phyloP scores from a whole-genome alignment of 768 basidiomycete species.

The Melanogaster broomeanus region DNA sequence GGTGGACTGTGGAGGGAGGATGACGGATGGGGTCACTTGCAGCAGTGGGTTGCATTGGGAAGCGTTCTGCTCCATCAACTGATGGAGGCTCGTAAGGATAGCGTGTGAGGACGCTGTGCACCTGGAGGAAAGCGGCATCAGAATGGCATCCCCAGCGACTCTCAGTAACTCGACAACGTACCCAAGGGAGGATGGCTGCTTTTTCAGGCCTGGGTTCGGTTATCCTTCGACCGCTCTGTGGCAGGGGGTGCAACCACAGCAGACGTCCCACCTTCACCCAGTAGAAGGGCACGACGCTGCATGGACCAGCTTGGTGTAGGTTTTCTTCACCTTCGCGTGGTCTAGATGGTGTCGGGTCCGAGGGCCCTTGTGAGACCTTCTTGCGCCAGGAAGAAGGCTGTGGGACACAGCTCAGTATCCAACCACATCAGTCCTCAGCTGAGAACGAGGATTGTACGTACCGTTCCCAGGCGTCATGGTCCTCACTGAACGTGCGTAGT shows the following conservation, averaged over 20 bases:
- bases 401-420: neutral
- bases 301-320: neutral
- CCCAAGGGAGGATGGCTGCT: neutral
- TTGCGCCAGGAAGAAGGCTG: neutral
- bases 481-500: neutral
- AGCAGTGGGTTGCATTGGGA: too few species aligned
- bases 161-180: neutral
- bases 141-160: too few species aligned
- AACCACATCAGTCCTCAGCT: too few species aligned
- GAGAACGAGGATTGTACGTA: too few species aligned
- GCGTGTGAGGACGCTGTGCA: too few species aligned
- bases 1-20: too few species aligned
- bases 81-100: too few species aligned
- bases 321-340: neutral
- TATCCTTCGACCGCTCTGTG: neutral
- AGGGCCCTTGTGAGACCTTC: slow-evolving; percentile 1
- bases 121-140: too few species aligned
- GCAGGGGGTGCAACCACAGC: too few species aligned
- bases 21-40: too few species aligned
- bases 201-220: neutral
- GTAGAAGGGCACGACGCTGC: neutral
- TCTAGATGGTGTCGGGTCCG: neutral
- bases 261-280: neutral
- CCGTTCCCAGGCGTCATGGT: neutral
- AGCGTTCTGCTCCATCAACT: too few species aligned